phyloP scores from a whole-genome alignment of 225 moss, liverwort and hornwort genomes.

The Physcomitrium patens region DNA sequence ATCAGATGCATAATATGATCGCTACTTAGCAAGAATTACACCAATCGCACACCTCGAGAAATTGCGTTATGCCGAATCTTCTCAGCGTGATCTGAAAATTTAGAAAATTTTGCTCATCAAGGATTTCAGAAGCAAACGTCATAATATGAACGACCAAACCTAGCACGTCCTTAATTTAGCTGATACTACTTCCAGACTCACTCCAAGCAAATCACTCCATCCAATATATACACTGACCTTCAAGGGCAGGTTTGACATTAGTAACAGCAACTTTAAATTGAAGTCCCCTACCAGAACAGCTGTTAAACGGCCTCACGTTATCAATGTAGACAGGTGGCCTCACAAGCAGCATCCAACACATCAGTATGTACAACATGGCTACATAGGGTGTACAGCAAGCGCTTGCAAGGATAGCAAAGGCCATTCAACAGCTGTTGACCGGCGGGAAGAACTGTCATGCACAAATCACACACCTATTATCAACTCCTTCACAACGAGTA shows the following conservation, averaged over 20 bases:
- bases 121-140: neutral
- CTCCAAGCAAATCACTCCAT: neutral
- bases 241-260: slow-evolving; percentile 28
- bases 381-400: slow-evolving; percentile 42
- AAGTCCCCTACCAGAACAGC: slow-evolving; percentile 56
- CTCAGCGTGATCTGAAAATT: slow-evolving; percentile 67
- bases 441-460: slow-evolving; percentile 44
- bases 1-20: neutral
- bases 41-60: slow-evolving; percentile 67
- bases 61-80: slow-evolving; percentile 68
- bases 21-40: neutral
- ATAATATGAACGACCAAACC: neutral
- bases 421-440: slow-evolving; percentile 67
- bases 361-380: slow-evolving; percentile 44
- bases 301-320: slow-evolving; percentile 63
- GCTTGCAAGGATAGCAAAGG: slow-evolving; percentile 49
- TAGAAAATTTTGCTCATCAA: neutral
- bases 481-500: slow-evolving; percentile 22
- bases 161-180: slow-evolving; percentile 4
- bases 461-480: slow-evolving; percentile 39
- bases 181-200: neutral
- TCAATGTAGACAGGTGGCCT: slow-evolving; percentile 42
- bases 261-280: slow-evolving; percentile 22
- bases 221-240: slow-evolving; percentile 36
- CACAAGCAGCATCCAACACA: slow-evolving; percentile 45